Base-by-base conservation (phyloP, 2,329 filamentous ascomycete species). In the Hypomyces perniciosus region DNA sequence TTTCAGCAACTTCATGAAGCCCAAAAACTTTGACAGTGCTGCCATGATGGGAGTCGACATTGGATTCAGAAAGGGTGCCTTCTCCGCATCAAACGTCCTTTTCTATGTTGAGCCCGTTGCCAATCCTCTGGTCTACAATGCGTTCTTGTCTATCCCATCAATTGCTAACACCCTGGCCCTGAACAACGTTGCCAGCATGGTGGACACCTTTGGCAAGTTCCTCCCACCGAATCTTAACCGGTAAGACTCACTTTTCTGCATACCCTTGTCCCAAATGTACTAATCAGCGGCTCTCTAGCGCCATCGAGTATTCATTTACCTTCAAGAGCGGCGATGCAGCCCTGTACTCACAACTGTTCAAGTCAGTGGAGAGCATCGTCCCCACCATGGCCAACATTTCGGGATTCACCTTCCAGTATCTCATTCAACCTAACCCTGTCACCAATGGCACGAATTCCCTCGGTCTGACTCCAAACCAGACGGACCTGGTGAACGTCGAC, bases 61-160 rank as follows among this genome's bases (percentile, higher is more conserved):
- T 8, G 38, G 34, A 2, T 48, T 41, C 20, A 27, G 27, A 29
- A 33, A 26, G 2, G 28, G 30, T 8, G 46, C 28, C 12, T 48
- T 59, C 4, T 5, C 54, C 6, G 35, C 60, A 6, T 54, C 59
- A 6, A 53, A 59, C 27, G 53, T 56, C 27, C 13, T 60, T 29
- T 37, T 29, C 28, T 43, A 49, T 5, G 29, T 28, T 30, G 31
- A 49, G n/a, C n/a, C 28, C 8, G 47, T 49, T 29, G 47, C 39
- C 28, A 44, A 31, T 8, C 39, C 47, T 7, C 5, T 31, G 2
- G 41, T 38, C 27, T 57, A 38, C 53, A 50, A 48, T 10, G 29
- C 53, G n/a, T 44, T 49, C 6, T 46, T 41, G 13, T 13, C 44
- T 6, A 46, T 52, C 2, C 46, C 54, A 5, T 37, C 49, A 12